These are phyloP conservation scores for Conticribra weissflogii DNA, from an alignment of 108 stramenopile genomes.

Conservation along the genomic window DNA sequence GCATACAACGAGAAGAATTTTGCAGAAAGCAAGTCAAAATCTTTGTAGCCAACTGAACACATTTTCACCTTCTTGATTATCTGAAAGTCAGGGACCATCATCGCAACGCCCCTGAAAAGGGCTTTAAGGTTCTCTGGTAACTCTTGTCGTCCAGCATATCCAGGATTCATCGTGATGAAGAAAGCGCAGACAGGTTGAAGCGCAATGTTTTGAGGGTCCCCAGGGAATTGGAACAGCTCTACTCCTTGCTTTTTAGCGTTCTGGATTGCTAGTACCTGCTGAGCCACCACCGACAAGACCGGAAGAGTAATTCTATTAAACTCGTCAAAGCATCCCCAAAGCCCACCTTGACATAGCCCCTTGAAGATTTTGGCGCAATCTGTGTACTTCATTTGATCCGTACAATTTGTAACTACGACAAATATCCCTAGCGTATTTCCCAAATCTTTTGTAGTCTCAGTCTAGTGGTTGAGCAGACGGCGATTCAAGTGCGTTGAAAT, in stretches of 20 bases:
- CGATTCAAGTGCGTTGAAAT: background rate
- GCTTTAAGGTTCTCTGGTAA: slow-evolving; percentile 94
- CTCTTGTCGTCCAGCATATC: slow-evolving; percentile 94
- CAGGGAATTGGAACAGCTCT: slow-evolving; percentile 86
- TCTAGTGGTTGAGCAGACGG: slow-evolving; percentile 14
- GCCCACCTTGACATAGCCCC: slow-evolving; percentile 88
- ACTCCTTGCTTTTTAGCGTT: slow-evolving; percentile 89
- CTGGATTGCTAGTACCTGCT: slow-evolving; percentile 90
- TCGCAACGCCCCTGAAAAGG: slow-evolving; percentile 91
- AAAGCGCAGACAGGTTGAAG: slow-evolving; percentile 87
- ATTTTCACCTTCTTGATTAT: slow-evolving; percentile 96
- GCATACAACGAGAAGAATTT: slow-evolving; percentile 90
- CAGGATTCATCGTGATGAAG: slow-evolving; percentile 96
- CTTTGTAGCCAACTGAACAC: slow-evolving; percentile 87
- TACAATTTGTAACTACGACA: slow-evolving; percentile 93
- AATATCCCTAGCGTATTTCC: slow-evolving; percentile 91
- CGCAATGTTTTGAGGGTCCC: slow-evolving; percentile 86
- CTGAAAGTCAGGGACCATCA: slow-evolving; percentile 94
- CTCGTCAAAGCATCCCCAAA: slow-evolving; percentile 96
- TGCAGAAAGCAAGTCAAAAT: slow-evolving; percentile 81
- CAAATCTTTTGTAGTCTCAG: slow-evolving; percentile 85
- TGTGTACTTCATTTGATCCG: slow-evolving; percentile 90
- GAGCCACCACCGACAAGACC: slow-evolving; percentile 92
- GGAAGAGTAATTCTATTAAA: slow-evolving; percentile 94
- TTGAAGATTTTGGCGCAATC: slow-evolving; percentile 96